Conservation (phyloP, 371 early-diverging fungal genomes). For the Mortierella sp. region DNA sequence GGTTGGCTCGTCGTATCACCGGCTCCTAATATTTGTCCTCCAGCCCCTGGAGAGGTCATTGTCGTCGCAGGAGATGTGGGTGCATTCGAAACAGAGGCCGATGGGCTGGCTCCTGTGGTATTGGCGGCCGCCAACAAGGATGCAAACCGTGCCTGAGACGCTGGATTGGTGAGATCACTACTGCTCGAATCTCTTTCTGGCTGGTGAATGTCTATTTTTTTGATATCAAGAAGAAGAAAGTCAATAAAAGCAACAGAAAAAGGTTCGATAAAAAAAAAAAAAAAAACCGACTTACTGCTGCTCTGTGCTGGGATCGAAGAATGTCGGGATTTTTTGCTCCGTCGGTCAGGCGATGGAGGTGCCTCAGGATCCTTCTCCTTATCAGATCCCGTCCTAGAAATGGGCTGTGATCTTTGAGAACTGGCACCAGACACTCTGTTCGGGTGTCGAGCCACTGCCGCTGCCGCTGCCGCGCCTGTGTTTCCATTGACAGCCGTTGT, state of each 20-base stretch:
- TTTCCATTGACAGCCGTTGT: too few relatives aligned
- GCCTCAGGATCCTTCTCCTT: not conserved
- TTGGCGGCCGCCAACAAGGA: constrained; percentile 17
- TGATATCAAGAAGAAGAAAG: not conserved
- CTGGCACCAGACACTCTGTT: not conserved
- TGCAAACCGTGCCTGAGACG: constrained; percentile 27
- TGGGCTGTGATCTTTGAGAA: not conserved
- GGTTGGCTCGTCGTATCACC: too few relatives aligned
- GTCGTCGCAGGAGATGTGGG: constrained; percentile 56
- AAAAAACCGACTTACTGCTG: not conserved
- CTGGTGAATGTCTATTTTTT: not conserved
- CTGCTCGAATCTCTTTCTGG: constrained; percentile 14
- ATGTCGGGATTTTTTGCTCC: constrained; percentile 25
- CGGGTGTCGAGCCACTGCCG: not conserved
- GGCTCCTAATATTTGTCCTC: too few relatives aligned
- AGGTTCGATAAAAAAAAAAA: not conserved
- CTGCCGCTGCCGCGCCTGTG: too few relatives aligned
- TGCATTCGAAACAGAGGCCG: constrained; percentile 31
- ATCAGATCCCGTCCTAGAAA: not conserved
- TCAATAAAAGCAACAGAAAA: not conserved
- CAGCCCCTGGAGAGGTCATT: constrained; percentile 58
- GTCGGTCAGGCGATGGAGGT: constrained; percentile 37
- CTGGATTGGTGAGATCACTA: constrained; percentile 36
- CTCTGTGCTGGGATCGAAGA: not conserved
- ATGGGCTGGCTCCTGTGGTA: not conserved